Evolutionary conservation across 306 rosid species (phyloP).

Genomic region (Ammopiptanthus mongolicus): DNA sequence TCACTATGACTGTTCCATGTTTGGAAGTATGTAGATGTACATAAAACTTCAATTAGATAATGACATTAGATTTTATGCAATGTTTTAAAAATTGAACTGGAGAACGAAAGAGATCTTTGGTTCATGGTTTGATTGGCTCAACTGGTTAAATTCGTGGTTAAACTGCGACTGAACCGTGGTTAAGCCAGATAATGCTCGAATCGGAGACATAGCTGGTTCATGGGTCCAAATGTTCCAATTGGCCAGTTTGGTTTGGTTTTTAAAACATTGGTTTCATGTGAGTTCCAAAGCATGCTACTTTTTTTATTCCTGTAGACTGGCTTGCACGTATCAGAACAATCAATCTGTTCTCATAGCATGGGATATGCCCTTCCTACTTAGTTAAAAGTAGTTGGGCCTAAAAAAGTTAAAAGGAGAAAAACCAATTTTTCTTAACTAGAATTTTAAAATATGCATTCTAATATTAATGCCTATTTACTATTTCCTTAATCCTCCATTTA

Average conservation of each 20-base stretch:
- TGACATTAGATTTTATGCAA: neutral
- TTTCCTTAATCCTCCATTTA: neutral
- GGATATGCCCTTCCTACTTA: neutral
- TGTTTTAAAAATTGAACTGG: no score
- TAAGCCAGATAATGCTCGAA: no score
- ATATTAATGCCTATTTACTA: neutral
- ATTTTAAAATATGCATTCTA: neutral
- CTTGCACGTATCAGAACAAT: neutral
- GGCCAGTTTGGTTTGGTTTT: no score
- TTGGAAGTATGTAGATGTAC: neutral
- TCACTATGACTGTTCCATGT: neutral
- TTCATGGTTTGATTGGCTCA: no score
- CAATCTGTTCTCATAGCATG: neutral
- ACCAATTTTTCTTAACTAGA: neutral
- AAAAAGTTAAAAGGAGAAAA: neutral
- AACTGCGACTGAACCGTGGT: no score
- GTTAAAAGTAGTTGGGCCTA: neutral
- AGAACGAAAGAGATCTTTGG: no score
- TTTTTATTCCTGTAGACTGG: neutral
- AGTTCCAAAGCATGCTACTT: neutral
- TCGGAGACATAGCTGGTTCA: no score
- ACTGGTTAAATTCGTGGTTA: no score
- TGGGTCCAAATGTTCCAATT: no score
- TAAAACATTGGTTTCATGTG: neutral
- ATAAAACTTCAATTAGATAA: constrained; percentile 6